Base-by-base conservation (phyloP, 768 basidiomycete species). In the Tricholoma matsutake region DNA sequence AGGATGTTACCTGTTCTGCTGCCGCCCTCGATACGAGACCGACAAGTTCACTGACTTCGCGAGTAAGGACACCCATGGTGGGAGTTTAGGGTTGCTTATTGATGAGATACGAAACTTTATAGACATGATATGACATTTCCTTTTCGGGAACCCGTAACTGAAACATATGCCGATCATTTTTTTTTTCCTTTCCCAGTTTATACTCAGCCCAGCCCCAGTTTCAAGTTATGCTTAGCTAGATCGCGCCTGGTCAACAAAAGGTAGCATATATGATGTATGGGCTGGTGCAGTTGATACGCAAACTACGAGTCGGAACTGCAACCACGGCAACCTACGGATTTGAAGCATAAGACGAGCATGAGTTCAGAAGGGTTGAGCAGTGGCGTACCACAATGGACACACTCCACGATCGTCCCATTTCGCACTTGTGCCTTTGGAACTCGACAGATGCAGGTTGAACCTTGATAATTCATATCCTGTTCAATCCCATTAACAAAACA, bases 391-490 rank as follows among this genome's bases (percentile, higher is more conserved):
- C 96, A 98, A 71, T 98, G 95, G 52, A 93, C 91, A 75, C 96
- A 99, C 73, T 99, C 94, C 1, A 98, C 96, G 32, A 98, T 79
- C 3, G 92, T 95, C 6, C 95, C 96, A 55, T 84, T 79, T 58
- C 93, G 90, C 25, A 99, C 83, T 69, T 95, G 90, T 4, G 92
- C 89, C 73, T 98, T 99, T 4, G 97, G 97, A 54, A 98, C 96
- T 63, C 97, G 84, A 74, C 97, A 99, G 52, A 99, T 91, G 74
- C 97, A 99, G 32, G 97, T 97, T 20, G 94, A 96, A 10, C 96
- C 97, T 79, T 95, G 91, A 70, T 98, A 98, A 77, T 98, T 98
- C 96, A 98, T 98, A 74, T 98, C 97, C 94, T 96, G 61, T 57
- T 47, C 10, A 22, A 45, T 2, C 25, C 20, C 20, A 32, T 43